These are phyloP conservation scores for Linnemannia exigua DNA, from an alignment of 192 early-diverging fungal genomes.

Conservation along the genomic window DNA sequence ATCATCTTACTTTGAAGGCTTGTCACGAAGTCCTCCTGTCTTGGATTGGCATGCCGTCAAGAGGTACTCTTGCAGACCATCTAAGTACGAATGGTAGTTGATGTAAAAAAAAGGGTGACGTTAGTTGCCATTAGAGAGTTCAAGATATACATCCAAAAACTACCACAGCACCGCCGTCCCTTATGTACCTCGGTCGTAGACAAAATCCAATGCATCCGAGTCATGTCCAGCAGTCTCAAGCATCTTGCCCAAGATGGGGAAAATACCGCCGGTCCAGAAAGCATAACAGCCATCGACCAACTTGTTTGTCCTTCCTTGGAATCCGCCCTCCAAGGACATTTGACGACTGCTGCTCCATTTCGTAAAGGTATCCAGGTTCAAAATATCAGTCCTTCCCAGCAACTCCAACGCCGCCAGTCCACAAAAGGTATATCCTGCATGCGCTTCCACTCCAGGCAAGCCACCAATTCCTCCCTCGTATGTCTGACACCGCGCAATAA, in stretches of 20 bases:
- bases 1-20: slow-evolving; percentile 82
- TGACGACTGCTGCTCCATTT: slow-evolving; percentile 85
- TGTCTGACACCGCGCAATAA: slow-evolving; percentile 77
- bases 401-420: slow-evolving; percentile 90
- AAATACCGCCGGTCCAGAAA: slow-evolving; percentile 92
- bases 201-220: slow-evolving; percentile 52
- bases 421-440: slow-evolving; percentile 97
- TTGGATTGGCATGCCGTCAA: slow-evolving; percentile 87
- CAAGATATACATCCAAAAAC: not conserved
- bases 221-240: slow-evolving; percentile 29
- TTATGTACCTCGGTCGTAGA: slow-evolving; percentile 61
- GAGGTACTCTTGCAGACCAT: slow-evolving; percentile 89
- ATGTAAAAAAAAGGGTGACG: not conserved
- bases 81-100: slow-evolving; percentile 41
- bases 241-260: slow-evolving; percentile 75
- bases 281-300: slow-evolving; percentile 99
- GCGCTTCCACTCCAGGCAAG: slow-evolving; percentile 88
- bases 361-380: slow-evolving; percentile 74
- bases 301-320: slow-evolving; percentile 97
- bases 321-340: slow-evolving; percentile 94
- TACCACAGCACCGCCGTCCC: not conserved
- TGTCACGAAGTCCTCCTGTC: slow-evolving; percentile 90
- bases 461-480: slow-evolving; percentile 95
- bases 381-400: slow-evolving; percentile 71
- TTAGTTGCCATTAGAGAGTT: not conserved